phyloP scores from a whole-genome alignment of 2,329 filamentous ascomycete genomes.

The Cladorrhinum sp. region DNA sequence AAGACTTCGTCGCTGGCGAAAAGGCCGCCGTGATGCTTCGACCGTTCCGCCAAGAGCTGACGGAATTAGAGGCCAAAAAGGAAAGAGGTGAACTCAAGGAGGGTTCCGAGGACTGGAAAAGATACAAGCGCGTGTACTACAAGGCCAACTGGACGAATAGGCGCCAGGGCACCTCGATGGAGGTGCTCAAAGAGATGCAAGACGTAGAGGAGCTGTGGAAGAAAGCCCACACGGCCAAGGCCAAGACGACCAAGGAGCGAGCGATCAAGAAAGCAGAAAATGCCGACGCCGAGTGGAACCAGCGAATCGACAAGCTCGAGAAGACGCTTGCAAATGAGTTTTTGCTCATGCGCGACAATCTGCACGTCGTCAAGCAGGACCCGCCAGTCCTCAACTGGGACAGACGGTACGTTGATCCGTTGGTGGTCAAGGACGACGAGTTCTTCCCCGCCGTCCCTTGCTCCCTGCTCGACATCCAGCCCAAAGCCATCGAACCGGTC shows the following conservation, averaged over 20 bases:
- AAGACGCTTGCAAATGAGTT: constrained; percentile 38
- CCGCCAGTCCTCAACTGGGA: constrained; percentile 65
- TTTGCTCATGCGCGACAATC: constrained; percentile 49
- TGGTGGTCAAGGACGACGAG: constrained; percentile 57
- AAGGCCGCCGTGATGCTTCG: constrained; percentile 35
- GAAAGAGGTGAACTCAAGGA: constrained; percentile 15
- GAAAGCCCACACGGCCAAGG: background rate
- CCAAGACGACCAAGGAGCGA: background rate
- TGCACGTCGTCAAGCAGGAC: constrained; percentile 47
- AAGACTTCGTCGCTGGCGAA: constrained; percentile 4
- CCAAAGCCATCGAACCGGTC: constrained; percentile 49
- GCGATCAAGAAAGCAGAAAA: constrained; percentile 29
- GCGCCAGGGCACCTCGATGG: constrained; percentile 16
- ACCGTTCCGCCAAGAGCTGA: constrained; percentile 42
- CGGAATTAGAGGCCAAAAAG: constrained; percentile 36
- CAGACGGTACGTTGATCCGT: constrained; percentile 65
- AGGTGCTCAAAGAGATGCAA: constrained; percentile 31
- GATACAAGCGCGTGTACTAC: constrained; percentile 18
- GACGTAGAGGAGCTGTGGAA: constrained; percentile 5
- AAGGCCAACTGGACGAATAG: constrained; percentile 17
- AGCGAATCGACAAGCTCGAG: constrained; percentile 33
- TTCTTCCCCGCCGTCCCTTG: constrained; percentile 62
- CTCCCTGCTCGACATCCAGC: constrained; percentile 65
- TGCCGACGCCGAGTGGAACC: constrained; percentile 36
- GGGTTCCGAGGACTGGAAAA: background rate